These are phyloP conservation scores for Candida easanensis DNA, from an alignment of 805 yeast species.

Conservation along the genomic window DNA sequence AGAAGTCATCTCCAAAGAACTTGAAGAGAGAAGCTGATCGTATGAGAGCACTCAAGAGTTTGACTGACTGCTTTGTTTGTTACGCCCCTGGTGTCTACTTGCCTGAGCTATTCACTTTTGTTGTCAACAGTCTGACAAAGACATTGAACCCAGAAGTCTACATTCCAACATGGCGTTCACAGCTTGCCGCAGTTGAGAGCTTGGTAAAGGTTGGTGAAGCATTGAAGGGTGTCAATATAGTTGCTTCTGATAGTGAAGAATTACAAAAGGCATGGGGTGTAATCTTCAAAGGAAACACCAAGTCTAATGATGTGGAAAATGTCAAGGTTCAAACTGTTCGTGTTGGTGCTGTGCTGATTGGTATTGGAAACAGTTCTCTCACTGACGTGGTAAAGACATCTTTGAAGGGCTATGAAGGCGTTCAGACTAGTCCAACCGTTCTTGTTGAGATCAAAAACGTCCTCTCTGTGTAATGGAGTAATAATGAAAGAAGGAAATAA, in stretches of 20 bases:
- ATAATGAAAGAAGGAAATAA: not conserved
- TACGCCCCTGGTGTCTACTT: constrained; percentile 22
- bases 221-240: constrained; percentile 8
- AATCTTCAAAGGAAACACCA: constrained; percentile 32
- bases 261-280: constrained; percentile 25
- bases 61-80: constrained; percentile 34
- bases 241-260: constrained; percentile 9
- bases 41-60: constrained; percentile 34
- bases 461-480: not conserved
- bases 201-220: constrained; percentile 27
- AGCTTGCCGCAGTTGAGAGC: constrained; percentile 43
- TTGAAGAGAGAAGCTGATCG: constrained; percentile 49
- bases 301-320: constrained; percentile 47
- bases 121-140: constrained; percentile 26
- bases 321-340: constrained; percentile 51
- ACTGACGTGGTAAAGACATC: constrained; percentile 22
- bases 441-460: constrained; percentile 29
- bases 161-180: constrained; percentile 60
- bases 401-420: constrained; percentile 26
- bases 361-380: constrained; percentile 15
- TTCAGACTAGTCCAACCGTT: constrained; percentile 50
- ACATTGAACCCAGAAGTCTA: constrained; percentile 29
- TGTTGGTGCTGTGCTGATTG: constrained; percentile 31
- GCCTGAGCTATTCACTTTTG: constrained; percentile 27
- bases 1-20: constrained; percentile 39